Percentiles rank a stretch among this genome's conserved stretches.
These are phyloP conservation scores for Penicillium sp. DNA, from an alignment of 2,329 filamentous ascomycete species.

Conservation along the genomic window DNA sequence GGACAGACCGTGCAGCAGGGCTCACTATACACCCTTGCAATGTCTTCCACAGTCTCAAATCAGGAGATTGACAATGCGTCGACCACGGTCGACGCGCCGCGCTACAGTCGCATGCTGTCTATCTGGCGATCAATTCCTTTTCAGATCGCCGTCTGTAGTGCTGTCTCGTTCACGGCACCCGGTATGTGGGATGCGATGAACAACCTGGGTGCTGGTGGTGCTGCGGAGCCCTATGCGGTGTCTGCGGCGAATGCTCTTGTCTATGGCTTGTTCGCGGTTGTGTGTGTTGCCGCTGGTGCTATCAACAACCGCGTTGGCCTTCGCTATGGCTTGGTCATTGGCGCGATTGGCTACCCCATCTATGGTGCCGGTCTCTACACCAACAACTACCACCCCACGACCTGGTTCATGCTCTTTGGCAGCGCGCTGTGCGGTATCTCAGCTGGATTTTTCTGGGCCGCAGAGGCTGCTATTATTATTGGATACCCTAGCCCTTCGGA, in stretches of 20 bases:
- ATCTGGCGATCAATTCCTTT: conserved; percentile 25
- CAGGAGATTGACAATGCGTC: neutral
- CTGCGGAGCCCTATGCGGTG: conserved; percentile 51
- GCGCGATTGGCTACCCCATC: conserved; percentile 48
- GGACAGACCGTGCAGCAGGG: neutral
- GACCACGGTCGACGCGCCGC: neutral
- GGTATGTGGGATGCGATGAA: conserved; percentile 56
- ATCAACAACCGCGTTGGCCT: conserved; percentile 51
- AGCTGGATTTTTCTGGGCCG: conserved; percentile 51
- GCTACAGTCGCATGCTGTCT: conserved; percentile 3
- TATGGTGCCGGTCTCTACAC: conserved; percentile 50
- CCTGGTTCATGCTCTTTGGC: conserved; percentile 51
- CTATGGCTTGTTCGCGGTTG: conserved; percentile 47
- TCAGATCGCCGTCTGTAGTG: conserved; percentile 23
- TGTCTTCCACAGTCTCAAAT: neutral
- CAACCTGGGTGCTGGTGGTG: conserved; percentile 51
- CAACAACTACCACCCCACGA: conserved; percentile 51
- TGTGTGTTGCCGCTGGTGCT: conserved; percentile 49
- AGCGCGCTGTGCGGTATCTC: conserved; percentile 47
- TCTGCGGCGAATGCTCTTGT: conserved; percentile 52
- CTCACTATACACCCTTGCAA: neutral
- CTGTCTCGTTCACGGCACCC: conserved; percentile 26
- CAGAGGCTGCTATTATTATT: conserved; percentile 49
- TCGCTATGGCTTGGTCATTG: conserved; percentile 38
- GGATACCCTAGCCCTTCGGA: conserved; percentile 38